Evolutionary conservation across 805 yeast genomes (phyloP), one percentile per base, ranked within the genome.

Genomic region (Candida sphagnicola): DNA sequence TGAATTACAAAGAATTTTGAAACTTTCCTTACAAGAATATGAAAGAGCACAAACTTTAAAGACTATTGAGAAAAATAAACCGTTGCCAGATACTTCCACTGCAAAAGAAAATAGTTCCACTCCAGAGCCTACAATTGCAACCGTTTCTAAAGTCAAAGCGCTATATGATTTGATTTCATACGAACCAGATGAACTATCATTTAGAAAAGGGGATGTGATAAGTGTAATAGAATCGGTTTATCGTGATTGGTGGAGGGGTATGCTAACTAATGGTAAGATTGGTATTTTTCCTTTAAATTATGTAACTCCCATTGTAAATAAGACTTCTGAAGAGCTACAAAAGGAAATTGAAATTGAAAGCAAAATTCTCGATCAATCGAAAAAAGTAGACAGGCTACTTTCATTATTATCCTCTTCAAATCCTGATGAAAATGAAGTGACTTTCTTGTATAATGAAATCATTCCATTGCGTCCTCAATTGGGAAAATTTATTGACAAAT

Each of bases 181-280:
- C 31, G 97, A 89, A 52, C 82, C 82, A 2, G 96, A 90, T 44
- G 97, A 93, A 48, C 71, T 91, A 31, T 80, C 95, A 1, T 91
- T 93, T 62, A 70, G 80, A 35, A 81, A 81, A 51, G 97, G 96
- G 29, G 98, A 91, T 55, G 70, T 87, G 11, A 90, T 91, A 35
- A 82, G 83, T 1, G 95, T 93, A 1, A 70, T 90, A 25, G 98
- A 90, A 50, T 74, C 83, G 12, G 95, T 85, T 4, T 90, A 89
- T 57, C 74, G 86, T 45, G 98, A 91, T 54, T 91, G 99, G 99
- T 86, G 96, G 83, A 75, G 87, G 48, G 99, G 99, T 12, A 77
- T 91, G 4, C 62, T 91, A 37, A 57, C 72, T 3, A 72, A 76
- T 39, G 96, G 96, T 1, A 74, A 73, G 39, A 71, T 80, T 36